Conservation (phyloP, 1,284 basidiomycete species). For the Tetrapyrgos nigripes region DNA sequence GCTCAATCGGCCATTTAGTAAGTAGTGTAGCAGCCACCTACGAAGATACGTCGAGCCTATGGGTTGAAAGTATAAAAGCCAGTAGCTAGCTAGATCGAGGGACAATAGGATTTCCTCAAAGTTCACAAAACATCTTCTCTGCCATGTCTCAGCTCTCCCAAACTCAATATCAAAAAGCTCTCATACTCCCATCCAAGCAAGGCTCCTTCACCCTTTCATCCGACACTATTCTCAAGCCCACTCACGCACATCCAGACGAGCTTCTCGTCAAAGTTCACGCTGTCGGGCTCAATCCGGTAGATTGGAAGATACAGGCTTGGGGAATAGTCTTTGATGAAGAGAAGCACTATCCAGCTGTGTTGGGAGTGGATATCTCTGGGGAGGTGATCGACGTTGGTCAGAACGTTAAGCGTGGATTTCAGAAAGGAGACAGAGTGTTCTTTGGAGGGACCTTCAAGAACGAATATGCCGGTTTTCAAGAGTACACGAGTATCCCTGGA, state of each 20-base stretch:
- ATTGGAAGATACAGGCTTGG: neutral
- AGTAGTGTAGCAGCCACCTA: no score
- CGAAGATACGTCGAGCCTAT: no score
- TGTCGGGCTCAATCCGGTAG: neutral
- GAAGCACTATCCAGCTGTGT: constrained; percentile 42
- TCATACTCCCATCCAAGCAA: neutral
- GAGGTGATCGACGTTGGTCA: constrained; percentile 59
- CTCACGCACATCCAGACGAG: neutral
- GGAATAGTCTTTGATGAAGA: neutral
- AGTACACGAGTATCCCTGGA: constrained; percentile 49
- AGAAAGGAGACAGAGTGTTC: constrained; percentile 65
- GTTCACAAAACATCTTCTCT: no score
- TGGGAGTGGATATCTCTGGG: constrained; percentile 67
- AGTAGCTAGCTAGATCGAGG: no score
- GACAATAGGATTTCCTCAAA: no score
- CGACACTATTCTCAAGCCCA: neutral
- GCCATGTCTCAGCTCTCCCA: no score
- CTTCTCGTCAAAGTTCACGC: constrained; percentile 5
- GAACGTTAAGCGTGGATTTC: constrained; percentile 50
- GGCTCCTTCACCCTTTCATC: neutral
- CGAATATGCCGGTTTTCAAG: constrained; percentile 52
- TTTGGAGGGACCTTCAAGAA: constrained; percentile 45
- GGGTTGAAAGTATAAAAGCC: no score
- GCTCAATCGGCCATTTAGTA: no score
- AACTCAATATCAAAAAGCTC: neutral